Evolutionary conservation across 1,139 yeast species (phyloP).

Genomic region (Nakaseomyces glabratus): DNA sequence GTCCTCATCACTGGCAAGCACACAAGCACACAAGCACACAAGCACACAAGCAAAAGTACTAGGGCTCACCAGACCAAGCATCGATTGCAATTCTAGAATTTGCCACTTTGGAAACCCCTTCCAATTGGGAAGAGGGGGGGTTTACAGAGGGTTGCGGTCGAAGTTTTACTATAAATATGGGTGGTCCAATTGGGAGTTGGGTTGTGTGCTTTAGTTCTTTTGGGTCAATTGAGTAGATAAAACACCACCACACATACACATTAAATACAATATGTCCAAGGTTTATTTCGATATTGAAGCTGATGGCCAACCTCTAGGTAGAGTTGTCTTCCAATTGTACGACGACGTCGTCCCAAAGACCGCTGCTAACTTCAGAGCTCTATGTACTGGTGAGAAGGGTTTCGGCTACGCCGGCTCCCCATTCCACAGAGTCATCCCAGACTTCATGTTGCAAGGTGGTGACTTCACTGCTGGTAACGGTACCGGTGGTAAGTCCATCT

Average conservation of each 20-base stretch:
- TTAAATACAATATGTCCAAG: conserved; percentile 24
- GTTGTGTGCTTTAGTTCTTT: background rate
- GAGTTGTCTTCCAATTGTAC: conserved; percentile 77
- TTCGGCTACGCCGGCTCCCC: conserved; percentile 84
- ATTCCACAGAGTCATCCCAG: conserved; percentile 98
- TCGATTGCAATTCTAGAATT: too few species aligned
- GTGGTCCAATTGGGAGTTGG: background rate
- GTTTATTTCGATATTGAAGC: conserved; percentile 32
- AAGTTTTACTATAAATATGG: background rate
- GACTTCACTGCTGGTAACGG: conserved; percentile 93
- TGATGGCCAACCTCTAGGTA: conserved; percentile 45
- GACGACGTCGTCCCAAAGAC: conserved; percentile 96
- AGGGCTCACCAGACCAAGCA: too few species aligned
- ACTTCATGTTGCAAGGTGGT: conserved; percentile 99
- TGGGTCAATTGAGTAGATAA: background rate
- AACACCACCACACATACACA: conserved; percentile 1
- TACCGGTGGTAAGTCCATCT: conserved; percentile 98
- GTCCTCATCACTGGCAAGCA: too few species aligned
- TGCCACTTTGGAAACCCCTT: too few species aligned
- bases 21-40: too few species aligned
- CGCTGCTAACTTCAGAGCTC: conserved; percentile 95
- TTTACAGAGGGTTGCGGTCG: background rate
- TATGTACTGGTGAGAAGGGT: conserved; percentile 96
- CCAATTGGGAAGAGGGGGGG: background rate
- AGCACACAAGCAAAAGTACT: too few species aligned